Conservation (phyloP, 1,284 basidiomycete genomes). For the Apiotrichum veenhuisii region DNA sequence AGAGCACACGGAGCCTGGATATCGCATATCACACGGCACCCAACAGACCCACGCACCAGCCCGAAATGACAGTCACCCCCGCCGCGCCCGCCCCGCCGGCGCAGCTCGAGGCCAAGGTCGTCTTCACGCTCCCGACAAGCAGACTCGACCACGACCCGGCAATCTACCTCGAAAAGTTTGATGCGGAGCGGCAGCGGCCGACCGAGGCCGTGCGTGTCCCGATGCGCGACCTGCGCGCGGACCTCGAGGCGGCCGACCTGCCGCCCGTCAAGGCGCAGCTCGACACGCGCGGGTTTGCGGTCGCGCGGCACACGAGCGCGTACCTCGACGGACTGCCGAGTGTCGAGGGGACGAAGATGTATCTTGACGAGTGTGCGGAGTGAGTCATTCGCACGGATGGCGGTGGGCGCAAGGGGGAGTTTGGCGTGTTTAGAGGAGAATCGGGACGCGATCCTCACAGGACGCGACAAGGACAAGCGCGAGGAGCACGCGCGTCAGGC, state of each 20-base stretch:
- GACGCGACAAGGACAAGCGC: too few relatives aligned
- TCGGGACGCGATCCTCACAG: too few relatives aligned
- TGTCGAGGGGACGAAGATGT: conserved; percentile 27
- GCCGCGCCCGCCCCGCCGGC: neutral
- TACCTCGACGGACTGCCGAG: conserved; percentile 18
- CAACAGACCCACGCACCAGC: neutral
- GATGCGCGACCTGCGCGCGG: conserved; percentile 26
- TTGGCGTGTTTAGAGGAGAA: too few relatives aligned
- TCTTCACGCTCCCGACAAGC: conserved; percentile 27
- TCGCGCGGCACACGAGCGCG: conserved; percentile 22
- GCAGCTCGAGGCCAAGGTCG: conserved; percentile 21
- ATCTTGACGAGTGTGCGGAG: conserved; percentile 30
- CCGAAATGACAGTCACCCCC: neutral
- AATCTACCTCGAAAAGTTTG: conserved; percentile 24
- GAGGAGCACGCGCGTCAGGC: too few relatives aligned
- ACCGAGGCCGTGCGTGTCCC: conserved; percentile 24
- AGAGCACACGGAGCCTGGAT: too few relatives aligned
- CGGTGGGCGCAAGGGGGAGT: neutral
- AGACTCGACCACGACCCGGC: conserved; percentile 22
- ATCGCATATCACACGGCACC: too few relatives aligned
- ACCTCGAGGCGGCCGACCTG: conserved; percentile 16
- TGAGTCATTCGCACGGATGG: conserved; percentile 13
- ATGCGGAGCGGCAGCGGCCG: conserved; percentile 18
- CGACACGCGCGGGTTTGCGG: conserved; percentile 27
- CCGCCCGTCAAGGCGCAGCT: conserved; percentile 23